Evolutionary conservation across 108 stramenopile genomes (phyloP).

Genomic region (Aurantiochytrium sp.): DNA sequence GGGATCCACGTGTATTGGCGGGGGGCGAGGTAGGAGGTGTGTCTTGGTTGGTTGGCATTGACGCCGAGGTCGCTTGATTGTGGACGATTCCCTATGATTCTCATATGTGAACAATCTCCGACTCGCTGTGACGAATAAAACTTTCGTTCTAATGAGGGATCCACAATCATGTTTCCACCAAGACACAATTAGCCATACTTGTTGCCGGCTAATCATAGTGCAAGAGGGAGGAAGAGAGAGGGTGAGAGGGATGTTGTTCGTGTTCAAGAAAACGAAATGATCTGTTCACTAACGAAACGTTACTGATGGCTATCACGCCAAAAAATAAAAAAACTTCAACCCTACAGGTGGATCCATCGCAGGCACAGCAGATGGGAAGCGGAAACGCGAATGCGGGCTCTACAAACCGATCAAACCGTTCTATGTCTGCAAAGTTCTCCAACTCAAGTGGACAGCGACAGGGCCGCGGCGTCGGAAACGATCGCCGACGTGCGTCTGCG

Average conservation of each 20-base stretch:
- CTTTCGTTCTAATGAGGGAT: slow-evolving; percentile 16
- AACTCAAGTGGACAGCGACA: not conserved
- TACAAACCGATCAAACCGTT: not conserved
- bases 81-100: not conserved
- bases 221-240: no score
- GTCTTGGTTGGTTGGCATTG: not conserved
- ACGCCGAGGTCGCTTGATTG: not conserved
- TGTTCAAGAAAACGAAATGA: no score
- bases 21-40: not conserved
- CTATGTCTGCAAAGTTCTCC: not conserved
- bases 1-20: not conserved
- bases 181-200: not conserved
- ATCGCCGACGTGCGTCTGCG: not conserved
- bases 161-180: not conserved
- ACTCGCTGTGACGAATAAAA: not conserved
- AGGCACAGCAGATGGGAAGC: not conserved
- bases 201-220: no score
- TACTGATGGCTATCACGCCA: no score
- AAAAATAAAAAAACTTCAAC: no score
- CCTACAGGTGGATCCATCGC: not conserved
- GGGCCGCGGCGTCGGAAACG: not conserved
- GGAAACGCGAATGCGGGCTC: not conserved
- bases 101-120: slow-evolving; percentile 20
- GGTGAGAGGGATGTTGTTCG: no score
- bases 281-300: no score